Base-by-base conservation (phyloP, 1,284 basidiomycete genomes). In the Stygiomarasmius scandens region DNA sequence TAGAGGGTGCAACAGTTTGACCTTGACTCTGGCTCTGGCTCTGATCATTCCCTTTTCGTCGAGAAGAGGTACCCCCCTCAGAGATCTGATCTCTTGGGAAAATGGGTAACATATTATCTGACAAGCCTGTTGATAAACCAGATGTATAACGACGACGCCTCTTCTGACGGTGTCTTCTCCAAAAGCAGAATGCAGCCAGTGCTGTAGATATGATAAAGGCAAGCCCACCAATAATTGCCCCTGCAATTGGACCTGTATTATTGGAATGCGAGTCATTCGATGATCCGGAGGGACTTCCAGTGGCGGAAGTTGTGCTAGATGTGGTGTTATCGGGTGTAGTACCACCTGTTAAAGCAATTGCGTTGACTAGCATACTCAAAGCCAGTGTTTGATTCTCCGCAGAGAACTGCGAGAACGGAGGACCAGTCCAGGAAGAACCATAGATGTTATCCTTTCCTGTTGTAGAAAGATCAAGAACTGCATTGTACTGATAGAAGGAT, bases 341-440 rank as follows among this genome's bases (percentile, higher is more conserved):
- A n/a, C 16, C n/a, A 19, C 16, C 16, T 41, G 38, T n/a, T 19
- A 59, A 25, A 47, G 41, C 47, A 38, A 59, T 58, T 24, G 58
- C 58, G 38, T 48, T 45, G 25, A 59, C 24, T 25, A 59, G 49
- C 16, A 55, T 49, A 8, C 48, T 49, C 2, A 62, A 23, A 3
- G 61, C 58, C 49, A 49, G 34, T 2, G 55, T 55, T 38, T 62
- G 61, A 19, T 51, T 51, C 1, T 22, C 4, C 16, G 46, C 23
- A 34, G 38, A 52, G 45, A 52, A 52, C 11, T 47, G 24, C 3
- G 38, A 9, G 20, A 22, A 52, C 19, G 58, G 58, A 29, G 61
- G 61, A 12, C 58, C 58, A 8, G 22, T 29, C 61, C 61, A 62
- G 16, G 61, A 59, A 23, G 16, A 36, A 27, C 47, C 38, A 43